Evolutionary conservation across 2,329 filamentous ascomycete species (phyloP), one percentile per base, ranked within the genome.

Genomic region (Phyllosticta paracitricarpa): DNA sequence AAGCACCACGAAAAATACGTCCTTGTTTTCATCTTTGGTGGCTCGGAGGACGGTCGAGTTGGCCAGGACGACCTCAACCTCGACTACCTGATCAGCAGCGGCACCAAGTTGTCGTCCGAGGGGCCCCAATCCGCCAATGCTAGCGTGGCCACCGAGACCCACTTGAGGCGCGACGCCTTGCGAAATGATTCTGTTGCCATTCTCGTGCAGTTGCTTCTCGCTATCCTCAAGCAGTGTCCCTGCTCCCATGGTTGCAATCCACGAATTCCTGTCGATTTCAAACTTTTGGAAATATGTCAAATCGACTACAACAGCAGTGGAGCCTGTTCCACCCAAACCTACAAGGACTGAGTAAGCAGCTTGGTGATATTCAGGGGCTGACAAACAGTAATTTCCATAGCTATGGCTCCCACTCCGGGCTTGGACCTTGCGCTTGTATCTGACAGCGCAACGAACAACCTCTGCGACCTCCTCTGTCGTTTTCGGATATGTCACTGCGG

Each of bases 391-490:
- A 1, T 79, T 79, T 0, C 74, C 84, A 63, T 84, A 88, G 0
- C 83, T 86, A 65, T 88, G 85, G 0, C 85, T 85, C 3, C 85
- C 85, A 1, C 82, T 83, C 54, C 79, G 81, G n/a, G 84, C 79
- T 67, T 87, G 83, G 0, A 87, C 82, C 63, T 81, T 80, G 51
- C 82, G 68, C 5, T 73, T 74, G 63, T 78, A 76, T 9, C 77
- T 66, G 0, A 71, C 76, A 0, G 84, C 85, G 65, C 84, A 87
- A 64, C 81, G 81, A 52, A 88, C 76, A 17, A 84, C 80, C 1
- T 69, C 78, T 0, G 82, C 77, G 2, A 87, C 79, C 54, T 86
- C 80, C 3, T 80, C 69, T 0, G 78, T 73, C 0, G 72, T 80
- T 22, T 76, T 69, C 0, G 84, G 84, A 28, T 82, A 78, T 2